Conservation (phyloP, 2,329 filamentous ascomycete genomes). For the Bipolaris victoriae region DNA sequence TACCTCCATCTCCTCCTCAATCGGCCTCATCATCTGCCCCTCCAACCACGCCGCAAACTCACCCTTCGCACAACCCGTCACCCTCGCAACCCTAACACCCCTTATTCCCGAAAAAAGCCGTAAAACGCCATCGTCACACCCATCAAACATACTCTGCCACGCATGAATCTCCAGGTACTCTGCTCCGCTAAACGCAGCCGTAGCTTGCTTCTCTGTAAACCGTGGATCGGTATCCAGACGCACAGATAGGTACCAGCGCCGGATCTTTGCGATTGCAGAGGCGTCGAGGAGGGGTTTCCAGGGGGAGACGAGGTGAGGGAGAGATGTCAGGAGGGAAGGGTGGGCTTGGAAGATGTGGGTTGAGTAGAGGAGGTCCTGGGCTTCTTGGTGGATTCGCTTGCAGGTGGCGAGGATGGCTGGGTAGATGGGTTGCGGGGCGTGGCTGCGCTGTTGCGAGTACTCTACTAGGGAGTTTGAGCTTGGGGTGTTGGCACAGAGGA, state of each 20-base stretch:
- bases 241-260: constrained; percentile 54
- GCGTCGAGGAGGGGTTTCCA: constrained; percentile 47
- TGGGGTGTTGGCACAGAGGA: constrained; percentile 41
- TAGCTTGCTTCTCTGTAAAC: constrained; percentile 50
- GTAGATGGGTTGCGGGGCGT: constrained; percentile 36
- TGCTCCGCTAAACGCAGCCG: constrained; percentile 53
- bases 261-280: constrained; percentile 46
- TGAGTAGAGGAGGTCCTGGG: constrained; percentile 55
- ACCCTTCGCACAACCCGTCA: constrained; percentile 53
- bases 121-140: constrained; percentile 52
- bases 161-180: constrained; percentile 59
- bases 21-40: constrained; percentile 50
- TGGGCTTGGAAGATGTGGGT: constrained; percentile 59
- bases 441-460: not conserved
- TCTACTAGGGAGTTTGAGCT: constrained; percentile 13
- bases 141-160: constrained; percentile 51
- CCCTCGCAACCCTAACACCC: constrained; percentile 52
- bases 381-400: constrained; percentile 51
- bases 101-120: constrained; percentile 55
- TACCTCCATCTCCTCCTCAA: constrained; percentile 22
- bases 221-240: constrained; percentile 58
- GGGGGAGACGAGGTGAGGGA: constrained; percentile 52
- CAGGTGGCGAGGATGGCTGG: constrained; percentile 52
- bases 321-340: constrained; percentile 51
- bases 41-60: constrained; percentile 55